These are phyloP conservation scores for Neurospora terricola DNA, from an alignment of 495 filamentous ascomycete species.

Conservation along the genomic window DNA sequence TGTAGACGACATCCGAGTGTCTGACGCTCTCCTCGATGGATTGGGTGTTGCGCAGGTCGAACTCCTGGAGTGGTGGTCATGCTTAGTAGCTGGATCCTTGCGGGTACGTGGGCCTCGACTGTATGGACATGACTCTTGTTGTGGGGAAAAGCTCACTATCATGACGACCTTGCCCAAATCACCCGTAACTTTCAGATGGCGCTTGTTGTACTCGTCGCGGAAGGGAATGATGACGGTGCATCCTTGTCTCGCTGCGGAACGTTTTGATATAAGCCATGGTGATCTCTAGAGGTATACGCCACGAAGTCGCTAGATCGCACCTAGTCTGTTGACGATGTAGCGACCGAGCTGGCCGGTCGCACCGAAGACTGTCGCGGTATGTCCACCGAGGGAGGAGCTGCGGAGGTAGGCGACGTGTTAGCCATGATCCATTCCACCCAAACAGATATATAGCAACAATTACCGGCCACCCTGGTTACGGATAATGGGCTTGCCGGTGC, in stretches of 20 bases:
- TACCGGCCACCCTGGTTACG: conserved; percentile 76
- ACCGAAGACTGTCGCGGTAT: conserved; percentile 96
- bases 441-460: conserved; percentile 24
- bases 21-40: conserved; percentile 95
- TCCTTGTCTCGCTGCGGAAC: conserved; percentile 65
- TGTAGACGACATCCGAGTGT: conserved; percentile 96
- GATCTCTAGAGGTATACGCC: conserved; percentile 2
- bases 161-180: conserved; percentile 86
- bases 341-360: conserved; percentile 92
- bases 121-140: background rate
- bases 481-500: conserved; percentile 80
- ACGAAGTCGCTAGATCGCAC: conserved; percentile 35
- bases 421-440: conserved; percentile 6
- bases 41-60: conserved; percentile 86
- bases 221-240: conserved; percentile 89
- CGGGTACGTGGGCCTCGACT: background rate
- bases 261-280: conserved; percentile 27
- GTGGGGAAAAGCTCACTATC: conserved; percentile 42
- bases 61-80: conserved; percentile 50
- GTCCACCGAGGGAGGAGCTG: conserved; percentile 48
- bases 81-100: conserved; percentile 12
- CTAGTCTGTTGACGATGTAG: conserved; percentile 94
- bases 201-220: conserved; percentile 95
- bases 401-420: background rate
- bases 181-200: conserved; percentile 88